phyloP scores from a whole-genome alignment of 306 rosid species.

The Vachellia pachyceras region DNA sequence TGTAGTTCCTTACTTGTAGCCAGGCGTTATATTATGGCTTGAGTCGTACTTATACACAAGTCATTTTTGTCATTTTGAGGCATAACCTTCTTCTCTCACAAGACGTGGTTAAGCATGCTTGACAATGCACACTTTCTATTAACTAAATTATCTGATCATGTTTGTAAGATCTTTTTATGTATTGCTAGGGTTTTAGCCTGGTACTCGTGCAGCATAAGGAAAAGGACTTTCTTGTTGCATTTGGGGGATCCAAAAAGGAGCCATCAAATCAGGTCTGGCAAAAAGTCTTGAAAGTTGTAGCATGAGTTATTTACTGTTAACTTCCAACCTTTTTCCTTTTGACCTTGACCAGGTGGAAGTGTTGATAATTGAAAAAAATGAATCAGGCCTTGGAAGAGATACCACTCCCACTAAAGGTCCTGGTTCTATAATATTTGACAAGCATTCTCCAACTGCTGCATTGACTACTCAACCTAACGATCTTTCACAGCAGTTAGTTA shows the following conservation, averaged over 20 bases:
- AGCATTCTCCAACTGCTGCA: slow-evolving; percentile 51
- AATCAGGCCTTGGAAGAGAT: slow-evolving; percentile 50
- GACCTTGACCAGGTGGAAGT: slow-evolving; percentile 75
- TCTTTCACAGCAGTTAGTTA: slow-evolving; percentile 56
- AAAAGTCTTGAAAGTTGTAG: background rate
- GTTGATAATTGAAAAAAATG: slow-evolving; percentile 71
- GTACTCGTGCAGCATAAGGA: slow-evolving; percentile 82
- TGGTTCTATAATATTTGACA: slow-evolving; percentile 51
- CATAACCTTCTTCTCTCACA: background rate
- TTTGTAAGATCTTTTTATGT: slow-evolving; percentile 14
- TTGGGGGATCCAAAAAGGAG: slow-evolving; percentile 95
- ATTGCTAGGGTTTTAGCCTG: slow-evolving; percentile 87
- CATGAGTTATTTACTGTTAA: slow-evolving; percentile 23
- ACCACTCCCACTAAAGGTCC: slow-evolving; percentile 55
- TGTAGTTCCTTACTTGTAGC: background rate
- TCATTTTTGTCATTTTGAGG: slow-evolving; percentile 1
- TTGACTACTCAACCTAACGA: slow-evolving; percentile 61
- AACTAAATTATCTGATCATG: slow-evolving; percentile 29
- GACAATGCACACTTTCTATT: slow-evolving; percentile 21
- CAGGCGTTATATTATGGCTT: background rate
- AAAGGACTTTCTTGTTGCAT: slow-evolving; percentile 91
- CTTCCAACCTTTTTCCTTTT: background rate
- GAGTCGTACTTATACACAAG: slow-evolving; percentile 1
- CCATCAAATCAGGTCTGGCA: slow-evolving; percentile 87
- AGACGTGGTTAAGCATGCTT: slow-evolving; percentile 16